Conservation (phyloP, 495 filamentous ascomycete genomes). For the Trichodelitschia bisporula region DNA sequence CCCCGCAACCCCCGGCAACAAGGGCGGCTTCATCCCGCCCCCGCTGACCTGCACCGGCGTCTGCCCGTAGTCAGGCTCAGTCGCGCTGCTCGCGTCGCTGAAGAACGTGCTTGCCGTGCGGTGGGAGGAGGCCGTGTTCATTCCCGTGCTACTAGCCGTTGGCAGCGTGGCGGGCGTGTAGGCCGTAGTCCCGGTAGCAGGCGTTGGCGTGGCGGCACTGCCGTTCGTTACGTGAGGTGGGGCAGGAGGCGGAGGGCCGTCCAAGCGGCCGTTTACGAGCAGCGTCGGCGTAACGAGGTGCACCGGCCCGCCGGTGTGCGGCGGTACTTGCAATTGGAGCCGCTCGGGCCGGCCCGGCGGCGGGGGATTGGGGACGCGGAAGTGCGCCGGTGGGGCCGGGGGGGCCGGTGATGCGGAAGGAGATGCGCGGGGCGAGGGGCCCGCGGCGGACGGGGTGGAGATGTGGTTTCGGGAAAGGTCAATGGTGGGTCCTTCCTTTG, state of each 20-base stretch:
- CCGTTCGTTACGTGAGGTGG: slow-evolving; percentile 5
- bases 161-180: not conserved
- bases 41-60: too few species aligned
- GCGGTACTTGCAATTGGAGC: slow-evolving; percentile 61
- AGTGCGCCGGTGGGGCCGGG: slow-evolving; percentile 12
- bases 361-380: slow-evolving; percentile 12
- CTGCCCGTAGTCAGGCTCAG: too few species aligned
- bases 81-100: too few species aligned
- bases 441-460: not conserved
- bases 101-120: too few species aligned
- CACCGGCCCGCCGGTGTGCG: slow-evolving; percentile 45
- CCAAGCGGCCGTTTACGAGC: slow-evolving; percentile 38
- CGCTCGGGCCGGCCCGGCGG: slow-evolving; percentile 24
- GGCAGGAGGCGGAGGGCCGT: slow-evolving; percentile 10
- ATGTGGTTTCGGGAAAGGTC: slow-evolving; percentile 4
- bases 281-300: slow-evolving; percentile 43
- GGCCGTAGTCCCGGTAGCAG: not conserved
- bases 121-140: not conserved
- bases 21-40: too few species aligned
- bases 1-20: too few species aligned
- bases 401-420: slow-evolving; percentile 2
- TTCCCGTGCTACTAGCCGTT: not conserved
- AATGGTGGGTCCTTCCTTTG: slow-evolving; percentile 14
- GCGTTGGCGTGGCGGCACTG: not conserved
- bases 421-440: not conserved